Evolutionary conservation across 345 rosid species (phyloP).

Genomic region (Acer negundo): DNA sequence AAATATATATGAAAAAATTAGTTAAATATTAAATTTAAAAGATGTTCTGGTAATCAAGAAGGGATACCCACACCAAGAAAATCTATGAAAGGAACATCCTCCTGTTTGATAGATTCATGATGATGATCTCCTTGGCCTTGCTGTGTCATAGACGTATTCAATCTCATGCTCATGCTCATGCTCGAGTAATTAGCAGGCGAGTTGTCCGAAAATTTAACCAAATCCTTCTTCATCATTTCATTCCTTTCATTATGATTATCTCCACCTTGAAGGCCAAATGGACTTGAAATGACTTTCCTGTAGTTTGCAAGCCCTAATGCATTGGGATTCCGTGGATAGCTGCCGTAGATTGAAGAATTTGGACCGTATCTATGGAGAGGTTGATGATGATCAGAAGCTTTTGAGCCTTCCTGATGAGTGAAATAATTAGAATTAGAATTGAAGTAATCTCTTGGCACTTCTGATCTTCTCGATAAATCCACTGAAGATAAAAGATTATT

Average conservation of each 20-base stretch:
- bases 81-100: constrained; percentile 60
- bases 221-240: constrained; percentile 24
- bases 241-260: constrained; percentile 19
- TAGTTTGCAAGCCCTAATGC: constrained; percentile 25
- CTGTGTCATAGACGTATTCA: constrained; percentile 5
- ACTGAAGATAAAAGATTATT: constrained; percentile 25
- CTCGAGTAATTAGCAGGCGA: constrained; percentile 4
- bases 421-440: constrained; percentile 24
- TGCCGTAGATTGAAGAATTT: constrained; percentile 23
- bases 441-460: constrained; percentile 29
- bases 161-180: constrained; percentile 10
- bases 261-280: constrained; percentile 36
- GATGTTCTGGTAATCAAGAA: constrained; percentile 37
- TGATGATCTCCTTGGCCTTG: constrained; percentile 38
- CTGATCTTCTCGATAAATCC: constrained; percentile 30
- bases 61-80: constrained; percentile 77
- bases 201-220: constrained; percentile 23
- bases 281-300: constrained; percentile 40
- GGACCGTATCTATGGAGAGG: constrained; percentile 25
- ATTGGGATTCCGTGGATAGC: constrained; percentile 17
- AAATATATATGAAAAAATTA: constrained; percentile 12
- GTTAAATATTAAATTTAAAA: constrained; percentile 22
- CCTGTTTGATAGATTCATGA: constrained; percentile 27
- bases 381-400: constrained; percentile 28
- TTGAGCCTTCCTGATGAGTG: constrained; percentile 22